Evolutionary conservation across 768 basidiomycete genomes (phyloP), one percentile per base, ranked within the genome.

Genomic region (Lactifluus rugatus): DNA sequence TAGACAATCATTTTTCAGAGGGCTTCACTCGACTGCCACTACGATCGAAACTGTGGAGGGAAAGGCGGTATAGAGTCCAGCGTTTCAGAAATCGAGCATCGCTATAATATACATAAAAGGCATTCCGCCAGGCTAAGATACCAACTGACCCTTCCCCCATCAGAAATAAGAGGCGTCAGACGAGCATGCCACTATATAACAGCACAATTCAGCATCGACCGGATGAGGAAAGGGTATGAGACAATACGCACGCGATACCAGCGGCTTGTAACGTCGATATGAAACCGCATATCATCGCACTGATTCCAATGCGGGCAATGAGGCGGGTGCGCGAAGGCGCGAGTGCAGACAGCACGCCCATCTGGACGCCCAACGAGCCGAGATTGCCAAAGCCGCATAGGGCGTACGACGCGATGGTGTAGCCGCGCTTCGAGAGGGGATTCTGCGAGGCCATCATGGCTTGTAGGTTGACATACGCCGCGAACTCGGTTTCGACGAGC

Each of bases 351-450:
- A 88, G 75, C 67, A 88, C 87, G 66, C 87, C 87, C 59, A 89
- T 81, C 70, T 93, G 89, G 64, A 94, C 91, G 66, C 92, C 93
- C 25, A 93, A 75, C 7, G 89, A 89, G 55, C 86, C 82, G 46
- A 91, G 75, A 69, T 94, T 94, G 58, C 89, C 89, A 67, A 95
- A 95, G 10, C 93, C 93, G 70, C 91, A 93, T 16, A 94, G 82
- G 16, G 87, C 85, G 69, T 93, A 95, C 34, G 86, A 83, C 14
- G 87, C 83, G 64, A 94, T 93, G 52, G 85, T 87, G 72, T 77
- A 92, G 21, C 83, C 88, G 56, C 87, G 89, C 31, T 71, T 75
- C 21, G 83, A 83, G 51, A 93, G 78, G 3, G 87, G 80, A 50
- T 76, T 71, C 23, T 72, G 69, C 58, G 70, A 67, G 8, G 41